These are phyloP conservation scores for Melastoma candidum DNA, from an alignment of 441 rosid genomes.

Conservation along the genomic window DNA sequence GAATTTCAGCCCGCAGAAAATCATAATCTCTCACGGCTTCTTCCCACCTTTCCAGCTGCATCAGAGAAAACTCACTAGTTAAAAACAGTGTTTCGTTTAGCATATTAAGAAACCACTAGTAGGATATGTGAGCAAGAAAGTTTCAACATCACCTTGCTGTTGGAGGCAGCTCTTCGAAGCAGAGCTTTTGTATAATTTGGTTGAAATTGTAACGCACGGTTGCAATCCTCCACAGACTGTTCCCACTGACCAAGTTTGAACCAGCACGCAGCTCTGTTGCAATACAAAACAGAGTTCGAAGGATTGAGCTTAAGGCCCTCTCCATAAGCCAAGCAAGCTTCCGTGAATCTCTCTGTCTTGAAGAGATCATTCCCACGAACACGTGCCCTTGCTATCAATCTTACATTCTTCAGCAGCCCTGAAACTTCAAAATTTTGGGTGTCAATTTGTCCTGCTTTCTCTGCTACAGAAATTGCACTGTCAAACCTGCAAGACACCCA, in stretches of 20 bases:
- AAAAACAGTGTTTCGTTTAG: no score
- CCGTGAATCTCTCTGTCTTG: slow-evolving; percentile 35
- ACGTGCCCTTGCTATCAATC: slow-evolving; percentile 46
- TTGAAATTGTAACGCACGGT: slow-evolving; percentile 45
- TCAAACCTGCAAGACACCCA: slow-evolving; percentile 58
- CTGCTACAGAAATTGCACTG: slow-evolving; percentile 47
- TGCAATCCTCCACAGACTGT: slow-evolving; percentile 58
- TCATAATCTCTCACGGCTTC: slow-evolving; percentile 88
- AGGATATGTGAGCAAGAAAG: no score
- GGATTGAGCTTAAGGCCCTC: slow-evolving; percentile 50
- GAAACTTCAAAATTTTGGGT: slow-evolving; percentile 27
- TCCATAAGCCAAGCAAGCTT: slow-evolving; percentile 59
- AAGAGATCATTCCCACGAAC: slow-evolving; percentile 47
- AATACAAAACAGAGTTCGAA: slow-evolving; percentile 48
- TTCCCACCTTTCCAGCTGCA: slow-evolving; percentile 38
- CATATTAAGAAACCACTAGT: no score
- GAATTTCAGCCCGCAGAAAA: slow-evolving; percentile 66
- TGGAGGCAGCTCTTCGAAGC: slow-evolving; percentile 60
- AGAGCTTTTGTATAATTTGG: slow-evolving; percentile 56
- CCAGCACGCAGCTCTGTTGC: slow-evolving; percentile 75
- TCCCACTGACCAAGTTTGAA: slow-evolving; percentile 60
- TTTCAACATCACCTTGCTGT: slow-evolving; percentile 37
- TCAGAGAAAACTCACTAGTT: no score
- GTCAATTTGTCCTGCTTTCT: slow-evolving; percentile 42
- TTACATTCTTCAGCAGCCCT: slow-evolving; percentile 32